Conservation (phyloP, 768 basidiomycete genomes). For the Boletus edulis region DNA sequence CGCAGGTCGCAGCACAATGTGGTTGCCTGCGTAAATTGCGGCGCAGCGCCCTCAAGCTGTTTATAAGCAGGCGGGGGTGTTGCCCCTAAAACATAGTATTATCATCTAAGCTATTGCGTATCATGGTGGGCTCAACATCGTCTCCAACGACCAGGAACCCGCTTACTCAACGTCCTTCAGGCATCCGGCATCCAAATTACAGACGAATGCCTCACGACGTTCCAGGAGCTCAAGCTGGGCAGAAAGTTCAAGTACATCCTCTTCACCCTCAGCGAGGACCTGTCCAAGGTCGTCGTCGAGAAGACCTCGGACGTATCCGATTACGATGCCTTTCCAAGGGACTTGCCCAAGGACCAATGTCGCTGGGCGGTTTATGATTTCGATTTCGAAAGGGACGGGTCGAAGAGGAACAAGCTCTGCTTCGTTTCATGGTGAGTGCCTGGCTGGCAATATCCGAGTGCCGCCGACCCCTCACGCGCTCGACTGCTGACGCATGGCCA, state of each 20-base stretch:
- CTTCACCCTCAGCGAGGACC: slow-evolving; percentile 58
- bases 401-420: slow-evolving; percentile 77
- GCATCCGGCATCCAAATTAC: slow-evolving; percentile 46
- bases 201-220: slow-evolving; percentile 43
- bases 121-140: slow-evolving; percentile 25
- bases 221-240: slow-evolving; percentile 21
- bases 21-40: slow-evolving; percentile 4
- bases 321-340: slow-evolving; percentile 73
- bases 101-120: neutral
- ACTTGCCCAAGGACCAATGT: slow-evolving; percentile 73
- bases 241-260: slow-evolving; percentile 81
- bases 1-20: neutral
- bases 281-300: slow-evolving; percentile 75
- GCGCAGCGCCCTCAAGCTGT: slow-evolving; percentile 7
- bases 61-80: slow-evolving; percentile 9
- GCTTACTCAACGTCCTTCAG: slow-evolving; percentile 7
- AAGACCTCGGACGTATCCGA: slow-evolving; percentile 50
- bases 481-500: neutral
- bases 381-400: slow-evolving; percentile 66
- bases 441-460: neutral
- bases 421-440: slow-evolving; percentile 77
- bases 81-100: slow-evolving; percentile 12
- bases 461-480: too few species aligned
- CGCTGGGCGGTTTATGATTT: slow-evolving; percentile 95
- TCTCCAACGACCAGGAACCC: neutral